Evolutionary conservation across 2,329 filamentous ascomycete species (phyloP).

Genomic region (Cladophialophora yegresii): DNA sequence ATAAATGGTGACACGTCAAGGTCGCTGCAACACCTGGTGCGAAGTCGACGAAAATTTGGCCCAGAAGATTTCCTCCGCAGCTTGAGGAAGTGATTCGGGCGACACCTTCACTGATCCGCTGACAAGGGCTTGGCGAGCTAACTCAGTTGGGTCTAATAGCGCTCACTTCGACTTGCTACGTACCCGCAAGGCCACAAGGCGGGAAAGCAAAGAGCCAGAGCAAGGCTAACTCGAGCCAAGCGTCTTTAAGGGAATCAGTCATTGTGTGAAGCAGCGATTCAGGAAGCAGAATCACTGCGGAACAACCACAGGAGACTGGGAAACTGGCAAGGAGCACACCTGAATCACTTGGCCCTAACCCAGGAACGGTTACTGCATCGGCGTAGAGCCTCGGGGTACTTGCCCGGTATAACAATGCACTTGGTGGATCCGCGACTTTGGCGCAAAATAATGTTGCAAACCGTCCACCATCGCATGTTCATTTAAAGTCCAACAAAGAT

Average conservation of each 20-base stretch:
- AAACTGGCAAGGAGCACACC: not conserved
- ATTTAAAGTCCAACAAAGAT: conserved; percentile 12
- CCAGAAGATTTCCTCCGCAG: not conserved
- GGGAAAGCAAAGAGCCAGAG: not conserved
- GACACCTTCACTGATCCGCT: not conserved
- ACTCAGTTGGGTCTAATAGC: not conserved
- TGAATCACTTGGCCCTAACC: not conserved
- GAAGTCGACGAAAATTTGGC: not conserved
- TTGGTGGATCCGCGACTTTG: not conserved
- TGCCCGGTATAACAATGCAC: not conserved
- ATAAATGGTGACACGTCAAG: not conserved
- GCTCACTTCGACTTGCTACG: not conserved
- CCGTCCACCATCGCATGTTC: not conserved
- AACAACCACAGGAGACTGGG: not conserved
- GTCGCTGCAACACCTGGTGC: not conserved
- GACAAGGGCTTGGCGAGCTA: not conserved
- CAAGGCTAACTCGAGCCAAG: no score
- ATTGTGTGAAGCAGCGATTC: no score
- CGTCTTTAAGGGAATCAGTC: no score
- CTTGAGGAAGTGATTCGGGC: not conserved
- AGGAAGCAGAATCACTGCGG: not conserved
- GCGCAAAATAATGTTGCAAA: not conserved
- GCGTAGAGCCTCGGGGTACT: not conserved
- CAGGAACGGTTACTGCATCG: not conserved
- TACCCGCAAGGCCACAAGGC: not conserved